Evolutionary conservation across 108 stramenopile species (phyloP), one percentile per base, ranked within the genome.

Genomic region (Hondaea fermentalgiana): DNA sequence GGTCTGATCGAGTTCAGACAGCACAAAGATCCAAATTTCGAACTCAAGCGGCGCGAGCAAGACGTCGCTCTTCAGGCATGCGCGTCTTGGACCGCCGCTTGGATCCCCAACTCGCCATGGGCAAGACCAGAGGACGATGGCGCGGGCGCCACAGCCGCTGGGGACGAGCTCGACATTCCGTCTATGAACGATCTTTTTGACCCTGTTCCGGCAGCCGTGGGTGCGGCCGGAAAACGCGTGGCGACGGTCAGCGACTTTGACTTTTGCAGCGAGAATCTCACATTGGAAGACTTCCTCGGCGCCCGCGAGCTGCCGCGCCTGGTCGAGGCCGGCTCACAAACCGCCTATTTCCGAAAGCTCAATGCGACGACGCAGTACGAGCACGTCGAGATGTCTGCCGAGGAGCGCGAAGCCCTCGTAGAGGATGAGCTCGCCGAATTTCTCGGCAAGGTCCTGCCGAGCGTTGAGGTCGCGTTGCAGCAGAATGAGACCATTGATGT

Each of bases 401-500:
- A 5, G 44, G 58, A 8, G 58, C 42, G n/a, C 25, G 25, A 5
- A 72, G 5, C 88, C 29, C 25, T 35, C 10, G 76, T 19, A 4
- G 88, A 88, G 43, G 49, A 88, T 42, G 14, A 21, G 69, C 19
- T 89, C 17, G 60, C 89, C 2, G 83, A 17, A 2, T 90, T 92
- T 47, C 89, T 93, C 59, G 43, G 69, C 12, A 60, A 47, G 21
- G 87, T 72, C 57, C 43, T 57, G n/a, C 91, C 91, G 5, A 44
- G 60, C 29, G 88, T 95, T 49, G 95, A 95, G 72, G 60, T 87
- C 8, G 93, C 93, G 25, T 90, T 95, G n/a, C 93, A 94, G 72
- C 93, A 95, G 88, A 95, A 95, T 64, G 95, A 95, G 72, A 92
- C 92, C 10, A 93, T 95, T 28, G 94, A 95, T 87, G 93, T 94